Conservation (phyloP, 225 moss, liverwort and hornwort species). For the Polytrichum formosum region DNA sequence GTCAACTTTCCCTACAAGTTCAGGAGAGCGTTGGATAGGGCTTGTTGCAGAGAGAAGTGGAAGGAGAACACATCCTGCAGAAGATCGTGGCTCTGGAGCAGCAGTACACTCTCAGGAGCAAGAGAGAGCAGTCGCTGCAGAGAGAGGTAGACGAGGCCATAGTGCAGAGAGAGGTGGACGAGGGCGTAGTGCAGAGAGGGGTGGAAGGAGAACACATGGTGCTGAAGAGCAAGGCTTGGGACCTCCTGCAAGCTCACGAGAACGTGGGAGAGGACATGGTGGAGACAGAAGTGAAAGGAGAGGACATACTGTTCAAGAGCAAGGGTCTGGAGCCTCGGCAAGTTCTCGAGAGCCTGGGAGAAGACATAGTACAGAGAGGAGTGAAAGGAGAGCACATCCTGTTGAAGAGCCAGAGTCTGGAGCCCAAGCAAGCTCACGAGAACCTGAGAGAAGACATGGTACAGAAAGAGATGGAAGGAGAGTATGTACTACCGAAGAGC, state of each 20-base stretch:
- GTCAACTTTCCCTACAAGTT: slow-evolving; percentile 14
- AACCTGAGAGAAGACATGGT: slow-evolving; percentile 16
- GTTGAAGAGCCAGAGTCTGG: background rate
- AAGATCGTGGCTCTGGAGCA: background rate
- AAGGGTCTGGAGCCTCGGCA: slow-evolving; percentile 22
- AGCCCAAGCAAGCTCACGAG: background rate
- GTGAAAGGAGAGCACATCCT: background rate
- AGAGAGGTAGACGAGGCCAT: slow-evolving; percentile 22
- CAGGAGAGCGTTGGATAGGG: slow-evolving; percentile 5
- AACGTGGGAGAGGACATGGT: slow-evolving; percentile 9
- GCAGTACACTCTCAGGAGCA: too few relatives aligned
- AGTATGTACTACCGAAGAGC: slow-evolving; percentile 17
- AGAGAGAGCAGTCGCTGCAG: slow-evolving; percentile 17
- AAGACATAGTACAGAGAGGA: slow-evolving; percentile 23
- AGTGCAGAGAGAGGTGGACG: slow-evolving; percentile 21
- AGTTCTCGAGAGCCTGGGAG: slow-evolving; percentile 2
- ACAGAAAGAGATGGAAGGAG: slow-evolving; percentile 21
- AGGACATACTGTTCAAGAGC: background rate
- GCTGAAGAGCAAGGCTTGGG: slow-evolving; percentile 11
- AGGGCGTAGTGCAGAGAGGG: slow-evolving; percentile 16
- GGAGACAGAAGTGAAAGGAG: slow-evolving; percentile 11
- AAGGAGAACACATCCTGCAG: background rate
- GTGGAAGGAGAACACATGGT: slow-evolving; percentile 25
- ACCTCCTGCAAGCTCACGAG: background rate
- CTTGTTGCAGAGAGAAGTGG: slow-evolving; percentile 19